phyloP scores from a whole-genome alignment of 139 green algal genomes.

The Chlamydomonas applanata region DNA sequence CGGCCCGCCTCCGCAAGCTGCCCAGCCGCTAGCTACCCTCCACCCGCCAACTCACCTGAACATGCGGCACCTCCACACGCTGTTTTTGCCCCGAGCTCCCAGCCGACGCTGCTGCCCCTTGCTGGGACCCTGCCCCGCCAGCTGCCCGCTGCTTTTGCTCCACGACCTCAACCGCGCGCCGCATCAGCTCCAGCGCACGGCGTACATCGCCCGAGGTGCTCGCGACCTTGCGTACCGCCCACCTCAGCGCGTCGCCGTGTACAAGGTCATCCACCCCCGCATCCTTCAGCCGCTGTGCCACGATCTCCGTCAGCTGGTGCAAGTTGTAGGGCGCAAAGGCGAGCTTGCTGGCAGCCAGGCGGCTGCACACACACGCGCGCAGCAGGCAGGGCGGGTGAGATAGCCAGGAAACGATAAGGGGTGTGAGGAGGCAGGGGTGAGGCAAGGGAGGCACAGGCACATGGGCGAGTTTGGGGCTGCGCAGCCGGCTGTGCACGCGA shows the following conservation, averaged over 20 bases:
- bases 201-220: conserved; percentile 67
- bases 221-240: conserved; percentile 54
- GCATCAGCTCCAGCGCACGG: conserved; percentile 70
- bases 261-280: conserved; percentile 29
- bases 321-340: conserved; percentile 80
- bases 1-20: background rate
- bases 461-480: no score
- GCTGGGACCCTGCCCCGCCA: background rate
- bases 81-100: background rate
- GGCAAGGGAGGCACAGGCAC: no score
- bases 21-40: no score
- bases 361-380: no score
- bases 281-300: conserved; percentile 63
- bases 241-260: conserved; percentile 43
- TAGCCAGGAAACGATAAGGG: no score
- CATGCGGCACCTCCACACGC: background rate
- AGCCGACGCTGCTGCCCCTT: conserved; percentile 14
- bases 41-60: background rate
- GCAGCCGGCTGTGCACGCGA: no score
- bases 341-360: conserved; percentile 62
- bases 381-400: no score
- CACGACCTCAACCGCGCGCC: conserved; percentile 36
- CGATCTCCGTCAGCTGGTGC: conserved; percentile 74
- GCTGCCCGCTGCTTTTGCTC: conserved; percentile 9
- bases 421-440: no score